Percentiles rank a stretch among this genome's conserved stretches.
Conservation (phyloP, 179 eudicot genomes). For the Actinidia chinensis region DNA sequence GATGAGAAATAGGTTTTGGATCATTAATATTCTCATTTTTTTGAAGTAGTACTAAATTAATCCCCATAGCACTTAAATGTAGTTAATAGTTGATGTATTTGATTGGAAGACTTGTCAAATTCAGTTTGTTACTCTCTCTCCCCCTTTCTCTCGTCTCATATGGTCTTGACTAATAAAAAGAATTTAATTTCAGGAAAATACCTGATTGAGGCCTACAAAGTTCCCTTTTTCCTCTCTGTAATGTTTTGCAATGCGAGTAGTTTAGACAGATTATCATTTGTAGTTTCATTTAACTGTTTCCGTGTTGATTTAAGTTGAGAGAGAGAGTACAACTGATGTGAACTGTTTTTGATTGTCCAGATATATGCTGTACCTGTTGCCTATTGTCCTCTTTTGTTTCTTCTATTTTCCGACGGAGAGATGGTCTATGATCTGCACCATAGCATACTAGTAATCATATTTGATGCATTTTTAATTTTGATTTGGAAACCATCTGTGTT, state of each 20-base stretch:
- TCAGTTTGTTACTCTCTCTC: not conserved
- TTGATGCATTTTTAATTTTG: not conserved
- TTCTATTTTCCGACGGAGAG: constrained; percentile 66
- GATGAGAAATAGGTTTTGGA: not conserved
- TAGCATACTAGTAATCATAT: constrained; percentile 50
- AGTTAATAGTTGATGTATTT: not conserved
- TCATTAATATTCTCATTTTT: not conserved
- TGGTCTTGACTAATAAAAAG: not conserved
- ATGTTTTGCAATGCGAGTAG: too few relatives aligned
- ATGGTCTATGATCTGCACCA: constrained; percentile 91
- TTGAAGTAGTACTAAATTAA: not conserved
- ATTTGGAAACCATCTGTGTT: not conserved
- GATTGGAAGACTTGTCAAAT: not conserved
- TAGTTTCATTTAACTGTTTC: too few relatives aligned
- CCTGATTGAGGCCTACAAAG: not conserved
- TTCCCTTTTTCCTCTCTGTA: too few relatives aligned
- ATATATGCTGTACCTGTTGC: constrained; percentile 69
- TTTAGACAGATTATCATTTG: too few relatives aligned
- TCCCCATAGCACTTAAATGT: not conserved
- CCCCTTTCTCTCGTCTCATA: not conserved
- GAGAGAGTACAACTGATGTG: not conserved
- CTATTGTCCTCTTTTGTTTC: constrained; percentile 51
- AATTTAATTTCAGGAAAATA: not conserved
- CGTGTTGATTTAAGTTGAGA: too few relatives aligned
- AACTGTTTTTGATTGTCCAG: constrained; percentile 34